These are phyloP conservation scores for Cerrena zonata DNA, from an alignment of 1,284 basidiomycete genomes.

Conservation along the genomic window DNA sequence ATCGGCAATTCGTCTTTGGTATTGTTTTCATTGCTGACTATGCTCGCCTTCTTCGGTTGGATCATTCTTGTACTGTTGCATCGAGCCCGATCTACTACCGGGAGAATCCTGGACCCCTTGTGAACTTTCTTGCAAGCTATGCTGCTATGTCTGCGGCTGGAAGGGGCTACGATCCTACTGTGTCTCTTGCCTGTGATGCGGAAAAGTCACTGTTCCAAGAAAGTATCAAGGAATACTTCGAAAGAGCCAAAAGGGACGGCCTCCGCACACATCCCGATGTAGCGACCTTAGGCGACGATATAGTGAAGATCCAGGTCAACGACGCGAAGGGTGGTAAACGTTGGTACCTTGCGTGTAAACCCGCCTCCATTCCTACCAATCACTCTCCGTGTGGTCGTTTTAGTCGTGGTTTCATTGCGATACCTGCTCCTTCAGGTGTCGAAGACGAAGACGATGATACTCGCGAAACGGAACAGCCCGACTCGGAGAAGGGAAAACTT, in stretches of 20 bases:
- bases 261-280: background rate
- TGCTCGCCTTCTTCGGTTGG: background rate
- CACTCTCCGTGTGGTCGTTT: background rate
- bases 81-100: background rate
- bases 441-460: too few relatives aligned
- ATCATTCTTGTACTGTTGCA: background rate
- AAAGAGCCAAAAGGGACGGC: background rate
- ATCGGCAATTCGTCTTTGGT: background rate
- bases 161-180: background rate
- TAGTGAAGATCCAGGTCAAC: background rate
- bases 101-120: background rate
- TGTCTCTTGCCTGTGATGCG: background rate
- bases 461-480: too few relatives aligned
- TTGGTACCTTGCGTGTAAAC: background rate
- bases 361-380: constrained; percentile 10
- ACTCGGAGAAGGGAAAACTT: too few relatives aligned
- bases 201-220: background rate
- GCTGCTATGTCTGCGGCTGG: background rate
- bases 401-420: background rate
- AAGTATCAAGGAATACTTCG: background rate
- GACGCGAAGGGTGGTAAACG: background rate
- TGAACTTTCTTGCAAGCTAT: background rate
- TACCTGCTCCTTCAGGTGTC: too few relatives aligned
- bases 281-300: background rate
- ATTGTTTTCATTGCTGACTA: background rate